Evolutionary conservation across 2,329 filamentous ascomycete species (phyloP), one percentile per base, ranked within the genome.

Genomic region (Colletotrichum caudatum): DNA sequence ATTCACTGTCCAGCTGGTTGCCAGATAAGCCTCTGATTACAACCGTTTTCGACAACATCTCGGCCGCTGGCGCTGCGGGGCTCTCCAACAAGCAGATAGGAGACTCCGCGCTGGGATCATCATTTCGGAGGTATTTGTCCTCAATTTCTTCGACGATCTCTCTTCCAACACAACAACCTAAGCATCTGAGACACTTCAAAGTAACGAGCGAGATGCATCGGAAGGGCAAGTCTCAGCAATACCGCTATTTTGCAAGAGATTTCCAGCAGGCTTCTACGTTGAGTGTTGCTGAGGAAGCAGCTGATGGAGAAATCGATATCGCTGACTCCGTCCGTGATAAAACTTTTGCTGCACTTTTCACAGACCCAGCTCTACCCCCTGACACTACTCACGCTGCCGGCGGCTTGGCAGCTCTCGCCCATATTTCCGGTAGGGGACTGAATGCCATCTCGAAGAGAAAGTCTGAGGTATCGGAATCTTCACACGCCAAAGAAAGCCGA

Each of bases 11-110:
- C 18, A 59, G 74, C 23, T 81, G 80, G 79, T 75, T 71, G 61
- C 78, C 78, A 12, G 78, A 81, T 37, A 80, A 81, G 53, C 80
- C 79, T 0, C 74, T 82, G 7, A 71, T 76, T 2, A 79, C 77
- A 46, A 77, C 78, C 1, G 72, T 78, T 7, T 80, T 79, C 58
- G 80, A 82, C 39, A 78, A 80, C 20, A 80, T 82, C 69, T 78
- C 78, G 60, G 77, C 78, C 35, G 75, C 77, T 18, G 78, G 78
- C 33, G 23, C 73, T 5, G 65, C 73, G 46, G 80, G 80, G 39
- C 77, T 80, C 23, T 78, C 78, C 3, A 82, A 82, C 64, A 74
- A 74, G 16, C 76, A 78, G 37, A 75, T 82, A 57, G 75, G 76
- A 54, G 76, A 74, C 44, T 74, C 75, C 58, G 80, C 79, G 33